A percentile compares a stretch with the other conserved stretches of the same genome.
phyloP scores from a whole-genome alignment of 768 basidiomycete genomes.

The Scleroderma citrinum region DNA sequence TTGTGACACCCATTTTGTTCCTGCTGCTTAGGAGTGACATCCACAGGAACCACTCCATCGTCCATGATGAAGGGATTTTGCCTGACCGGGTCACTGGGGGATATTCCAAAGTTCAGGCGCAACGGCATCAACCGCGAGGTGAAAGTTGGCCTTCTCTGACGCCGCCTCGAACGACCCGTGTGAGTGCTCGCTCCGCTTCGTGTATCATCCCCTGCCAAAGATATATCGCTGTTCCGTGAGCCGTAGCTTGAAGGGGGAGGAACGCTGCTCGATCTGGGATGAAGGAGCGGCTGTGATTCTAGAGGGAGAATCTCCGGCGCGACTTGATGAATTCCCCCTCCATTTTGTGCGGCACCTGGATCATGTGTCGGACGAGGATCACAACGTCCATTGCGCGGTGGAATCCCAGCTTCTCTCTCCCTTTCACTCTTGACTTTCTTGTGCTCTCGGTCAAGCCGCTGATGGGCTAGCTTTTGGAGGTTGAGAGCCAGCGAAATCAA shows the following conservation, averaged over 20 bases:
- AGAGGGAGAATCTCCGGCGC: constrained; percentile 6
- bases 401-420: constrained; percentile 11
- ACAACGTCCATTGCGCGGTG: not conserved
- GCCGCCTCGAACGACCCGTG: constrained; percentile 13
- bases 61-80: constrained; percentile 1
- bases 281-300: constrained; percentile 26
- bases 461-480: constrained; percentile 88
- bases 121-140: constrained; percentile 33
- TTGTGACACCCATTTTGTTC: constrained; percentile 5
- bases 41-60: constrained; percentile 29
- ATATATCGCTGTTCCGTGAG: constrained; percentile 1
- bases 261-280: constrained; percentile 19
- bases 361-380: not conserved
- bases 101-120: constrained; percentile 7
- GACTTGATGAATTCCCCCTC: constrained; percentile 6
- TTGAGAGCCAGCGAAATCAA: constrained; percentile 90
- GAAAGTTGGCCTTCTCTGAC: constrained; percentile 26
- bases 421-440: constrained; percentile 14
- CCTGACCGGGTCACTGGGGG: constrained; percentile 3
- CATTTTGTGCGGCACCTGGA: not conserved
- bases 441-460: constrained; percentile 46
- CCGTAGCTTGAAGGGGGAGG: constrained; percentile 17
- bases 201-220: constrained; percentile 17
- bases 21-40: constrained; percentile 33
- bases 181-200: constrained; percentile 24